These are phyloP conservation scores for Yarrowia hollandica DNA, from an alignment of 805 yeast species.

Conservation along the genomic window DNA sequence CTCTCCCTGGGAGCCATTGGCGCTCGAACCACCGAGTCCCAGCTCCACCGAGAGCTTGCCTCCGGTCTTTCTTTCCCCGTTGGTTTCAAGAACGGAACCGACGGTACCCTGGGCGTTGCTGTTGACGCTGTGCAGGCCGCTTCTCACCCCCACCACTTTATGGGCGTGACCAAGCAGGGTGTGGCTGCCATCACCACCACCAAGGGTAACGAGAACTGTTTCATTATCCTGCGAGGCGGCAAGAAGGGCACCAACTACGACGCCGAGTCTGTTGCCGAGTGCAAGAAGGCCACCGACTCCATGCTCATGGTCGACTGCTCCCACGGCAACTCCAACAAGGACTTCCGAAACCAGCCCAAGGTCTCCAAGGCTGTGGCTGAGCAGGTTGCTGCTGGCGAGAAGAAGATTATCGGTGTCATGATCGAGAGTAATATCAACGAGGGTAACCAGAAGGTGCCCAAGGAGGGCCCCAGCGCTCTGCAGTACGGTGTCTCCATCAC, in stretches of 20 bases:
- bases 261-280: constrained; percentile 69
- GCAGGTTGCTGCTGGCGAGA: constrained; percentile 81
- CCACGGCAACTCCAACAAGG: constrained; percentile 94
- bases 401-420: constrained; percentile 86
- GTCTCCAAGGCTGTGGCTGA: constrained; percentile 81
- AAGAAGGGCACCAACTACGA: constrained; percentile 92
- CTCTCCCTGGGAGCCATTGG: constrained; percentile 97
- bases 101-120: constrained; percentile 90
- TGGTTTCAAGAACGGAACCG: constrained; percentile 98
- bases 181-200: constrained; percentile 95
- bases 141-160: constrained; percentile 86
- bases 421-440: constrained; percentile 89
- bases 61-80: constrained; percentile 98
- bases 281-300: constrained; percentile 58
- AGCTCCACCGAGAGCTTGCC: constrained; percentile 94
- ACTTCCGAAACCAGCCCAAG: constrained; percentile 91
- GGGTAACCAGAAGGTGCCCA: constrained; percentile 84
- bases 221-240: constrained; percentile 95
- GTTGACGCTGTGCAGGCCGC: constrained; percentile 94
- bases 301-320: constrained; percentile 94
- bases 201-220: constrained; percentile 91
- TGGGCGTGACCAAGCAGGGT: constrained; percentile 97
- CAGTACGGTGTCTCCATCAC: constrained; percentile 96
- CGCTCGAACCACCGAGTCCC: constrained; percentile 98
- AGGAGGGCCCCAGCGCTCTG: constrained; percentile 59